phyloP scores from a whole-genome alignment of 2,329 filamentous ascomycete genomes.

The Neofusicoccum sp. region DNA sequence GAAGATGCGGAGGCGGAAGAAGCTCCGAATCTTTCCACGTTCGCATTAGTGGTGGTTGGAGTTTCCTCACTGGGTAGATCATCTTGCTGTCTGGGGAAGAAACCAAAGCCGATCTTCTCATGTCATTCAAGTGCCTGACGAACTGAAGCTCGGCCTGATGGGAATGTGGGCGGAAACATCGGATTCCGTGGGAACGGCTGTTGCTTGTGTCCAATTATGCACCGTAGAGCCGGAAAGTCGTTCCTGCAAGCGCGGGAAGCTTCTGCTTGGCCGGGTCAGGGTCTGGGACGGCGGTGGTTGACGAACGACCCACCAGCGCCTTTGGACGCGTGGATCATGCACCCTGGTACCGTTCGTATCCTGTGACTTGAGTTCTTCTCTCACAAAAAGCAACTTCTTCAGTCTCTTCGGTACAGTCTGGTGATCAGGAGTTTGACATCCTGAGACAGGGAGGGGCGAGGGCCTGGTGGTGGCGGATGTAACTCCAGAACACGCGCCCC shows the following conservation, averaged over 20 bases:
- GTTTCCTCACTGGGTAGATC: background rate
- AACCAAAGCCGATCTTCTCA: background rate
- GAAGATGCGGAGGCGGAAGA: no score
- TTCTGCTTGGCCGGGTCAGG: background rate
- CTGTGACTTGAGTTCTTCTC: background rate
- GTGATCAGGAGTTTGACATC: no score
- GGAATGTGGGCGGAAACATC: background rate
- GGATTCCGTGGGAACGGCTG: background rate
- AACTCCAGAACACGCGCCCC: background rate
- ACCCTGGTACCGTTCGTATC: background rate
- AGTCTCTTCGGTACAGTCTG: background rate
- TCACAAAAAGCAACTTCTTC: background rate
- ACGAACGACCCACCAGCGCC: background rate
- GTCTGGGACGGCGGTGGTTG: background rate
- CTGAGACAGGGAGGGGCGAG: background rate
- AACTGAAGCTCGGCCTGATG: background rate
- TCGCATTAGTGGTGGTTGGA: background rate
- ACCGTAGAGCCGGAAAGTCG: background rate
- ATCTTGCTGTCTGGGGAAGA: background rate
- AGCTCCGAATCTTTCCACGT: background rate
- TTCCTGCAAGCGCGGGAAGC: background rate
- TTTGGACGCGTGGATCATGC: constrained; percentile 1
- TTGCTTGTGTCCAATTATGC: background rate
- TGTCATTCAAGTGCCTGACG: background rate
- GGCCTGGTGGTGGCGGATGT: background rate